Conservation (phyloP, 305 asterid genomes). For the Fraxinus sp. region DNA sequence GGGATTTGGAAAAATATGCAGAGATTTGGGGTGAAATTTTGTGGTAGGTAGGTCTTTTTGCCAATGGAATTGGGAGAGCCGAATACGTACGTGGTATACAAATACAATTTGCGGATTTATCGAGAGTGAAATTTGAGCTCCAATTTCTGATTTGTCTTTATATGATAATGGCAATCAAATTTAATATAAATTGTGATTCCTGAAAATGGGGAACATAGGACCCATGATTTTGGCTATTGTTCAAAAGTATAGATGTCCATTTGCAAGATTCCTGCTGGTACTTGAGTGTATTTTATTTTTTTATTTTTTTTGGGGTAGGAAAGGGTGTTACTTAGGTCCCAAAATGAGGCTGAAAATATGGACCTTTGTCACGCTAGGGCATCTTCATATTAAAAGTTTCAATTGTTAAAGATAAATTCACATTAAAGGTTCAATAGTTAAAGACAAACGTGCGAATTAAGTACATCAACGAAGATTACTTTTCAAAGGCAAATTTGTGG, state of each 20-base stretch:
- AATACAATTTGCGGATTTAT: too few species aligned
- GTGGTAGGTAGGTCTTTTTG: neutral
- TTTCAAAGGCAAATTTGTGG: neutral
- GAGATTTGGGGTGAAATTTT: too few species aligned
- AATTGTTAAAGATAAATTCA: neutral
- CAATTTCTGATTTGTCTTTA: neutral
- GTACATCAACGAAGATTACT: neutral
- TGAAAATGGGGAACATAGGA: neutral
- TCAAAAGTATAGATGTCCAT: neutral
- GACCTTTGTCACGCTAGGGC: neutral
- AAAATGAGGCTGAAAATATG: conserved; percentile 5
- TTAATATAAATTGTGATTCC: neutral
- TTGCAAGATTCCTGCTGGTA: neutral
- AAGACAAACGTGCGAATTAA: neutral
- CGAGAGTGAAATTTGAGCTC: neutral
- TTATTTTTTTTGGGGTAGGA: neutral
- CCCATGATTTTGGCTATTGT: neutral
- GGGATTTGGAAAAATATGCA: neutral
- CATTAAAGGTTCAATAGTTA: neutral
- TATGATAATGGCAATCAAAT: neutral
- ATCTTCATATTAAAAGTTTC: neutral
- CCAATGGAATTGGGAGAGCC: neutral
- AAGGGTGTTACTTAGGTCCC: neutral
- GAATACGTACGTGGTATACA: neutral
- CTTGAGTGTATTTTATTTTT: neutral